Evolutionary conservation across 2,329 filamentous ascomycete species (phyloP).

Genomic region (Fusarium tanahbumbuense): DNA sequence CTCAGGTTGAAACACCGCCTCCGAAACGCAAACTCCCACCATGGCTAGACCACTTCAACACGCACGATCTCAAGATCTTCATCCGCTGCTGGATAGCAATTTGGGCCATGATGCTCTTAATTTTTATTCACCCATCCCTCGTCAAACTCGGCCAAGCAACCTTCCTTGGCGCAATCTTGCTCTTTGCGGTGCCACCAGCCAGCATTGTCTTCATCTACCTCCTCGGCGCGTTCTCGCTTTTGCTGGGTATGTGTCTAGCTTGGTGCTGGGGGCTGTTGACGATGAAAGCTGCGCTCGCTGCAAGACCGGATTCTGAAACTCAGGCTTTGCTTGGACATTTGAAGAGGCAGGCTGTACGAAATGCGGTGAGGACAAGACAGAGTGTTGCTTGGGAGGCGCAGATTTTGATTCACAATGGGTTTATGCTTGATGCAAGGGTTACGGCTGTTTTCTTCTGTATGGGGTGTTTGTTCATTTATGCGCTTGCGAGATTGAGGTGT

Average conservation of each 20-base stretch:
- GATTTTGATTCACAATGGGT: conserved; percentile 56
- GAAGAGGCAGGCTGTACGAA: neutral
- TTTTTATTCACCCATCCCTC: conserved; percentile 60
- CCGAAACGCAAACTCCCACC: conserved; percentile 37
- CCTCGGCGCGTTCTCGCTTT: conserved; percentile 55
- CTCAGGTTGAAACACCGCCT: neutral
- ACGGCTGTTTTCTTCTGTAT: conserved; percentile 54
- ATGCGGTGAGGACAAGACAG: conserved; percentile 35
- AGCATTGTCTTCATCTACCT: conserved; percentile 60
- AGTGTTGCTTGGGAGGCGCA: conserved; percentile 47
- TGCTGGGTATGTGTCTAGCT: conserved; percentile 59
- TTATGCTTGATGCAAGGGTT: conserved; percentile 61
- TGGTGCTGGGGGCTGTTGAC: conserved; percentile 63
- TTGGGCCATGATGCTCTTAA: conserved; percentile 59
- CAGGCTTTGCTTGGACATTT: conserved; percentile 34
- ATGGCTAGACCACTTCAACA: conserved; percentile 60
- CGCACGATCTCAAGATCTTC: conserved; percentile 58
- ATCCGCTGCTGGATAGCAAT: conserved; percentile 60
- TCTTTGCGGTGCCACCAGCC: conserved; percentile 59
- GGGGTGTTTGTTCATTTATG: conserved; percentile 58
- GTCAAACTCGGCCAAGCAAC: conserved; percentile 56
- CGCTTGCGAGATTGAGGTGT: conserved; percentile 56
- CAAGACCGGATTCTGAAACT: conserved; percentile 53
- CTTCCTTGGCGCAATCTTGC: conserved; percentile 57
- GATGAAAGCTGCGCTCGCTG: conserved; percentile 61